phyloP scores from a whole-genome alignment of 2,329 filamentous ascomycete genomes.

The Fusarium sp. region DNA sequence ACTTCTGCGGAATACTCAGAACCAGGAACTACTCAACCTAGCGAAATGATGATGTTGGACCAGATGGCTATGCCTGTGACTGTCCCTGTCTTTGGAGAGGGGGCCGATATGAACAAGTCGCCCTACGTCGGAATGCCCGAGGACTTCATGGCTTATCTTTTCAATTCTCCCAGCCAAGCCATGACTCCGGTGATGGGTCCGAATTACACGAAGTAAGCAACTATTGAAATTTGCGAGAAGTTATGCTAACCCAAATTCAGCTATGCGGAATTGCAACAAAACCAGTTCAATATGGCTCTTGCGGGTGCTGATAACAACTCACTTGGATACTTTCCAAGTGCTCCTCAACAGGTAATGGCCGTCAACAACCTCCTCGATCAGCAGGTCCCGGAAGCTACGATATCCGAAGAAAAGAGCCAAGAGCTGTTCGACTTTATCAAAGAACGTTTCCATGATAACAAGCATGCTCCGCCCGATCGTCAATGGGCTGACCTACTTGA shows the following conservation, averaged over 20 bases:
- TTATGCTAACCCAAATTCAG: conserved; percentile 51
- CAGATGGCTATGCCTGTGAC: conserved; percentile 73
- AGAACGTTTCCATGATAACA: conserved; percentile 82
- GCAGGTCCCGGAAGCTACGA: conserved; percentile 78
- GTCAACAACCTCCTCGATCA: conserved; percentile 87
- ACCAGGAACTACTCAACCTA: conserved; percentile 55
- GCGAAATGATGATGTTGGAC: conserved; percentile 70
- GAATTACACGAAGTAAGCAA: conserved; percentile 59
- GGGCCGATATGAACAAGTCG: conserved; percentile 82
- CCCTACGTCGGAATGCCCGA: conserved; percentile 86
- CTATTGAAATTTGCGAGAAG: neutral
- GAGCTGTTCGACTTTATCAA: conserved; percentile 86
- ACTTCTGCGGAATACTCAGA: conserved; percentile 59
- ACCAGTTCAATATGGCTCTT: conserved; percentile 57
- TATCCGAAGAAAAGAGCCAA: conserved; percentile 89
- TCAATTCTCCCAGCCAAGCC: conserved; percentile 63
- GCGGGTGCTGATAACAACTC: conserved; percentile 59
- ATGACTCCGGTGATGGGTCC: conserved; percentile 60
- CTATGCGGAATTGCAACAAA: conserved; percentile 63
- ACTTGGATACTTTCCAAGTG: conserved; percentile 68
- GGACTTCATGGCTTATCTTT: conserved; percentile 87
- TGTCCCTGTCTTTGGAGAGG: conserved; percentile 88
- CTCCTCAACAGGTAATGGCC: conserved; percentile 84
- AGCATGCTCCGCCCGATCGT: conserved; percentile 77
- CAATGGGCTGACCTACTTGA: conserved; percentile 82